A percentile compares a stretch with the other conserved stretches of the same genome.
phyloP scores from a whole-genome alignment of 169 alveolate genomes.

The Plasmodium vinckei region DNA sequence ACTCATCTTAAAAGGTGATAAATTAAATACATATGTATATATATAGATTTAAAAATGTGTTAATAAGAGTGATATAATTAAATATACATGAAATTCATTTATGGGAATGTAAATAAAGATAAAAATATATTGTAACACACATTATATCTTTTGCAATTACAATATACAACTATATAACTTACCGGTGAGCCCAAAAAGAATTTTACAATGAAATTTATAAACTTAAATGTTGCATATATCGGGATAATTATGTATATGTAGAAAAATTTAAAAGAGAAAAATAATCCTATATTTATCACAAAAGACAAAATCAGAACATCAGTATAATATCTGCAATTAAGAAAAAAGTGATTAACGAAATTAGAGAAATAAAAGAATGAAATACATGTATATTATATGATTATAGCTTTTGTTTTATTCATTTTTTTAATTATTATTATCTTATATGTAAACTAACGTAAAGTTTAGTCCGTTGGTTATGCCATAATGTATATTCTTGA shows the following conservation, averaged over 20 bases:
- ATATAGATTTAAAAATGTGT: background rate
- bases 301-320: slow-evolving; percentile 68
- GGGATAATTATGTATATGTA: slow-evolving; percentile 67
- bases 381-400: background rate
- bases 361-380: background rate
- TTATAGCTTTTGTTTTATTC: background rate
- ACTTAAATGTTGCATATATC: slow-evolving; percentile 44
- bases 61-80: background rate
- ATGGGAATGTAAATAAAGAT: background rate
- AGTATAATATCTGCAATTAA: slow-evolving; percentile 49
- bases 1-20: slow-evolving; percentile 19
- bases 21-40: slow-evolving; percentile 2
- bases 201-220: slow-evolving; percentile 48
- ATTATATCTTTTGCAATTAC: background rate
- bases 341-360: background rate
- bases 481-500: slow-evolving; percentile 69
- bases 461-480: slow-evolving; percentile 46
- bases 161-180: background rate
- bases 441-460: slow-evolving; percentile 44
- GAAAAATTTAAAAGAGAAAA: slow-evolving; percentile 69
- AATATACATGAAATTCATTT: background rate
- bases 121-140: background rate
- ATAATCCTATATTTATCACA: slow-evolving; percentile 52
- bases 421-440: background rate
- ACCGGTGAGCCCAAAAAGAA: slow-evolving; percentile 70